Conservation (phyloP, 768 basidiomycete genomes). For the Bullera alba region DNA sequence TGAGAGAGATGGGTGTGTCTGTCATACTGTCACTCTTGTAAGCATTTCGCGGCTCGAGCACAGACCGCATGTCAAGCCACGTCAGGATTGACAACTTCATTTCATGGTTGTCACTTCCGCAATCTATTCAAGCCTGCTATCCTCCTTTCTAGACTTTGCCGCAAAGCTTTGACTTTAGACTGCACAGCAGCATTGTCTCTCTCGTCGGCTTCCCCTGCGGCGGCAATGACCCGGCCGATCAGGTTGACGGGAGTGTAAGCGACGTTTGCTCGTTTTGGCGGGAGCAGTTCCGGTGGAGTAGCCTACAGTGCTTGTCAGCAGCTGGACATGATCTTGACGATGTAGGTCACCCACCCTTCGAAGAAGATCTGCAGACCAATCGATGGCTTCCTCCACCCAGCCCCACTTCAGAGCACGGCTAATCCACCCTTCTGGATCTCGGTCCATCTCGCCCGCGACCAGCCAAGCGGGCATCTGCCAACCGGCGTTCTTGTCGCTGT, state of each 20-base stretch:
- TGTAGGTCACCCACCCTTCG: conserved; percentile 55
- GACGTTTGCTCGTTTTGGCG: conserved; percentile 6
- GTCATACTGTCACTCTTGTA: no score
- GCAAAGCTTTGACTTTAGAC: conserved; percentile 16
- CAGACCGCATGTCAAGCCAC: no score
- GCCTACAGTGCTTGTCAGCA: conserved; percentile 7
- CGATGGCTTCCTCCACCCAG: conserved; percentile 66
- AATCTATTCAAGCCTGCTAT: conserved; percentile 10
- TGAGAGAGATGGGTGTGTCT: no score
- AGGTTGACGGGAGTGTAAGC: conserved; percentile 29
- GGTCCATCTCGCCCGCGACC: conserved; percentile 55
- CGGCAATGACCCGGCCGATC: conserved; percentile 30
- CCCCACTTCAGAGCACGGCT: conserved; percentile 71
- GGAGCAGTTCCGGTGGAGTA: conserved; percentile 32
- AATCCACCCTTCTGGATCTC: conserved; percentile 66
- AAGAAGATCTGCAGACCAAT: conserved; percentile 64
- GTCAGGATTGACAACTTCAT: no score
- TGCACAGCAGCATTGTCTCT: conserved; percentile 25
- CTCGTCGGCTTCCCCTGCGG: conserved; percentile 26
- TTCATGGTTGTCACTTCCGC: background rate
- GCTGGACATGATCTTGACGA: background rate
- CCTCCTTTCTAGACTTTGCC: conserved; percentile 14
- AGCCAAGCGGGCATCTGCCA: conserved; percentile 72
- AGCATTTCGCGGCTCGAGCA: no score
- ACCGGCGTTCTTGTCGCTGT: conserved; percentile 44